Conservation (phyloP, 23 red algal genomes). For the Cyanidium caldarium region DNA sequence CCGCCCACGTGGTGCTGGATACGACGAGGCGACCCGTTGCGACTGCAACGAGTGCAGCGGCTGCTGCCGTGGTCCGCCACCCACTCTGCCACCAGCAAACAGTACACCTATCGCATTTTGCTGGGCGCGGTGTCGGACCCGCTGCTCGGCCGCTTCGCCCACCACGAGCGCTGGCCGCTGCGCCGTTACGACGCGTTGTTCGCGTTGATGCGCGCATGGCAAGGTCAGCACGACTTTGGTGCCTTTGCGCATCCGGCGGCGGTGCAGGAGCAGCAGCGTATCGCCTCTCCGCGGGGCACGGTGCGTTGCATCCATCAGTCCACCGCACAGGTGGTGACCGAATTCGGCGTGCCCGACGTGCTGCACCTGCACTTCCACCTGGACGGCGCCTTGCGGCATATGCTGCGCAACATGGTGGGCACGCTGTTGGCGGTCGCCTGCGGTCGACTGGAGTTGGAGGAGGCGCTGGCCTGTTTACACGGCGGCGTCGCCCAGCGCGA, state of each 20-base stretch:
- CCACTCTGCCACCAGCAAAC: slow-evolving; percentile 45
- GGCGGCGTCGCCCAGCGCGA: background rate
- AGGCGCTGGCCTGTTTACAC: background rate
- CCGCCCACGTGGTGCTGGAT: background rate
- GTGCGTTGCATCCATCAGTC: too few relatives aligned
- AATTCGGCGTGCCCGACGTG: slow-evolving; percentile 9
- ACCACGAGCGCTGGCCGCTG: slow-evolving; percentile 30
- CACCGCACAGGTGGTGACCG: slow-evolving; percentile 16
- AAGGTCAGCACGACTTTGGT: slow-evolving; percentile 94
- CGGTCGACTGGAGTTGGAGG: slow-evolving; percentile 18
- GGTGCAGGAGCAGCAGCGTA: too few relatives aligned
- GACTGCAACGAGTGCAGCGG: background rate
- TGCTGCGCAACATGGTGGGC: slow-evolving; percentile 84
- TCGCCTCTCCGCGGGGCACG: too few relatives aligned
- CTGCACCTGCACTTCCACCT: slow-evolving; percentile 59
- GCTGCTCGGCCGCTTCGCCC: slow-evolving; percentile 23
- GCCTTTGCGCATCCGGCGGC: slow-evolving; percentile 46
- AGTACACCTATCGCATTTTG: slow-evolving; percentile 35
- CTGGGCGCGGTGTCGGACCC: slow-evolving; percentile 27
- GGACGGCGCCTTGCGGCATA: slow-evolving; percentile 75
- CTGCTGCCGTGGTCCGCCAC: slow-evolving; percentile 52
- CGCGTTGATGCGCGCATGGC: slow-evolving; percentile 21
- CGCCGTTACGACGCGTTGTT: slow-evolving; percentile 5
- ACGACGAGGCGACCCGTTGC: too few relatives aligned
- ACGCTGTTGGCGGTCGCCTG: slow-evolving; percentile 39